These are phyloP conservation scores for Phellopilus nigrolimitatus DNA, from an alignment of 1,284 basidiomycete genomes.

Conservation along the genomic window DNA sequence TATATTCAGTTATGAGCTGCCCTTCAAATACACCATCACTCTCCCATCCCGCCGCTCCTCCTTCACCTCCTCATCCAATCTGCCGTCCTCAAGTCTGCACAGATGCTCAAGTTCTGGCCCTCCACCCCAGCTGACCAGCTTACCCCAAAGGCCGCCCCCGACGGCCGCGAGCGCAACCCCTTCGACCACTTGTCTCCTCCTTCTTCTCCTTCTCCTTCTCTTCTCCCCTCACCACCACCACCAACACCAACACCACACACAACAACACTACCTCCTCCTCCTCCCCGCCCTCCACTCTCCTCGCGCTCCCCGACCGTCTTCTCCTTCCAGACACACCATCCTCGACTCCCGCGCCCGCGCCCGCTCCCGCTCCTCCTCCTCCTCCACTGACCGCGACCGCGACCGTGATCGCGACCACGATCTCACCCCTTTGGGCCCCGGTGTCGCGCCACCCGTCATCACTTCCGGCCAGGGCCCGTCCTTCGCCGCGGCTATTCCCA, in stretches of 20 bases:
- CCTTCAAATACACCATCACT: constrained; percentile 22
- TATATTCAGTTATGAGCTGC: constrained; percentile 12
- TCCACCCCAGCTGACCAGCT: constrained; percentile 58
- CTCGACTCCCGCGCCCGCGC: constrained; percentile 33
- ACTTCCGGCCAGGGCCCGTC: constrained; percentile 35
- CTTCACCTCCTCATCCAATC: constrained; percentile 22
- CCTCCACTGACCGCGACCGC: constrained; percentile 25
- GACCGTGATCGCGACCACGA: constrained; percentile 28
- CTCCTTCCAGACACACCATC: constrained; percentile 35
- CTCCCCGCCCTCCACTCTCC: constrained; percentile 25
- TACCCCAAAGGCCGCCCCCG: constrained; percentile 58
- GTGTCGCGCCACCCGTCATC: constrained; percentile 31
- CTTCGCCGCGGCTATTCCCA: constrained; percentile 57
- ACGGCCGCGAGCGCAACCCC: constrained; percentile 61
- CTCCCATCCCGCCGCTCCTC: constrained; percentile 16
- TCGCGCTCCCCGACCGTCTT: constrained; percentile 22
- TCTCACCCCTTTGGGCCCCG: constrained; percentile 27
- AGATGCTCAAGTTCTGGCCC: constrained; percentile 69
- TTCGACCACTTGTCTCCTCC: constrained; percentile 50
- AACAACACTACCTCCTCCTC: neutral
- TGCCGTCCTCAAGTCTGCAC: constrained; percentile 22
- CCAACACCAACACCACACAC: constrained; percentile 24
- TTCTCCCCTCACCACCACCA: constrained; percentile 26
- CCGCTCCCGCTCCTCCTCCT: constrained; percentile 23
- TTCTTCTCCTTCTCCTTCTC: constrained; percentile 21